Conservation (phyloP, 495 filamentous ascomycete species). For the Neurospora sp. region DNA sequence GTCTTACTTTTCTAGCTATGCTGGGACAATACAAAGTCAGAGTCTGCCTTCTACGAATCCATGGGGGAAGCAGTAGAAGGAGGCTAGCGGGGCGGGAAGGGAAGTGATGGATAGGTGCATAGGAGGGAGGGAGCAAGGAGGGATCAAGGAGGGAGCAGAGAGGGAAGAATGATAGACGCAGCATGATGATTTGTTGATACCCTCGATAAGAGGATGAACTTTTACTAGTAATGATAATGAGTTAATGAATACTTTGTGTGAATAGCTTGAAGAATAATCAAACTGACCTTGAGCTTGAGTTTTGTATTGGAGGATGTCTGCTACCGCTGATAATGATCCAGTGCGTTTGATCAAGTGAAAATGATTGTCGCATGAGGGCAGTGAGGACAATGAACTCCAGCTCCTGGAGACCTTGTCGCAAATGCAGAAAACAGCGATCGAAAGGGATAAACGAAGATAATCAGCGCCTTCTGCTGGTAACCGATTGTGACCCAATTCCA, state of each 20-base stretch:
- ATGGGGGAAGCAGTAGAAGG: not conserved
- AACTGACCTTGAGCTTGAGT: not conserved
- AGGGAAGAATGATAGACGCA: not conserved
- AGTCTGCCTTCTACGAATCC: not conserved
- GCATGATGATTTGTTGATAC: not conserved
- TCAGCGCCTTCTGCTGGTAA: not conserved
- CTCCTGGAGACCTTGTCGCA: rapidly evolving
- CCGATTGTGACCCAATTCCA: too few relatives aligned
- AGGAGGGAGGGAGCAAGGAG: not conserved
- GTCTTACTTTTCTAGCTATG: not conserved
- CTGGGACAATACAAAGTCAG: not conserved
- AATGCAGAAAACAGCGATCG: too few relatives aligned
- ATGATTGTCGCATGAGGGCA: too few relatives aligned
- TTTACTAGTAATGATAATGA: not conserved
- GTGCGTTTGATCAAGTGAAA: too few relatives aligned
- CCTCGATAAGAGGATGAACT: not conserved
- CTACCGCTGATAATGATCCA: not conserved
- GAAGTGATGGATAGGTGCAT: not conserved
- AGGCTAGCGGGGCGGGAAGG: not conserved
- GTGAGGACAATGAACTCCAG: too few relatives aligned
- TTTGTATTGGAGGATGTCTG: not conserved
- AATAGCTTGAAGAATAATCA: not conserved
- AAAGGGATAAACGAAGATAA: not conserved
- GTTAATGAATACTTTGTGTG: not conserved
- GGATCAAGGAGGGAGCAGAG: not conserved